phyloP scores from a whole-genome alignment of 768 basidiomycete species.

The Pholiota conissans region DNA sequence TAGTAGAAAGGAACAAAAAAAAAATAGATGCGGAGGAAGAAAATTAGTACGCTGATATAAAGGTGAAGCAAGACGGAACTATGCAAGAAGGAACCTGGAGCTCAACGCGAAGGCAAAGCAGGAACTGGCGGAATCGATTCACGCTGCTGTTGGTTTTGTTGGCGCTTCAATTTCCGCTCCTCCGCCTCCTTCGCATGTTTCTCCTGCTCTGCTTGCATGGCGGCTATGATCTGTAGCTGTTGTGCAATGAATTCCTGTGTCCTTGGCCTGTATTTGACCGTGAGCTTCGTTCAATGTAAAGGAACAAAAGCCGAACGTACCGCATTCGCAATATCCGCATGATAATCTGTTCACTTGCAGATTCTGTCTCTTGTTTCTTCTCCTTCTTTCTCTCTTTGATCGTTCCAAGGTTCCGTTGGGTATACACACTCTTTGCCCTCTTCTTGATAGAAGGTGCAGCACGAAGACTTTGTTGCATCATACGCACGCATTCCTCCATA shows the following conservation, averaged over 20 bases:
- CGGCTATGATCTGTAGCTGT: slow-evolving; percentile 78
- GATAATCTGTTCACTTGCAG: slow-evolving; percentile 85
- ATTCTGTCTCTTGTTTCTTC: slow-evolving; percentile 80
- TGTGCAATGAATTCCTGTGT: slow-evolving; percentile 88
- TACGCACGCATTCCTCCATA: slow-evolving; percentile 94
- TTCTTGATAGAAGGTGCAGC: slow-evolving; percentile 77
- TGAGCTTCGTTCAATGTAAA: slow-evolving; percentile 5
- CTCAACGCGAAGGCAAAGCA: slow-evolving; percentile 27
- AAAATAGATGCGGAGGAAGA: background rate
- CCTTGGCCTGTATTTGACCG: slow-evolving; percentile 54
- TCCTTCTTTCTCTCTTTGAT: slow-evolving; percentile 93
- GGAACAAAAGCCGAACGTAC: slow-evolving; percentile 35
- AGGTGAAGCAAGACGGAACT: background rate
- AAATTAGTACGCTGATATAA: background rate
- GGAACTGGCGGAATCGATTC: slow-evolving; percentile 39
- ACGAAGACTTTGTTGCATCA: slow-evolving; percentile 88
- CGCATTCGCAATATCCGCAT: slow-evolving; percentile 95
- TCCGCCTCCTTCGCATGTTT: slow-evolving; percentile 62
- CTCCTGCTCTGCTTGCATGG: slow-evolving; percentile 84
- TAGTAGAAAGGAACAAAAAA: background rate
- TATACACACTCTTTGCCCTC: slow-evolving; percentile 89
- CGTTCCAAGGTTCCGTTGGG: slow-evolving; percentile 93
- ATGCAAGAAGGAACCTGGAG: background rate
- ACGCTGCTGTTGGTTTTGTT: slow-evolving; percentile 27
- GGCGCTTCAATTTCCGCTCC: slow-evolving; percentile 59